Evolutionary conservation across 2,329 filamentous ascomycete species (phyloP).

Genomic region (Fusarium sp.): DNA sequence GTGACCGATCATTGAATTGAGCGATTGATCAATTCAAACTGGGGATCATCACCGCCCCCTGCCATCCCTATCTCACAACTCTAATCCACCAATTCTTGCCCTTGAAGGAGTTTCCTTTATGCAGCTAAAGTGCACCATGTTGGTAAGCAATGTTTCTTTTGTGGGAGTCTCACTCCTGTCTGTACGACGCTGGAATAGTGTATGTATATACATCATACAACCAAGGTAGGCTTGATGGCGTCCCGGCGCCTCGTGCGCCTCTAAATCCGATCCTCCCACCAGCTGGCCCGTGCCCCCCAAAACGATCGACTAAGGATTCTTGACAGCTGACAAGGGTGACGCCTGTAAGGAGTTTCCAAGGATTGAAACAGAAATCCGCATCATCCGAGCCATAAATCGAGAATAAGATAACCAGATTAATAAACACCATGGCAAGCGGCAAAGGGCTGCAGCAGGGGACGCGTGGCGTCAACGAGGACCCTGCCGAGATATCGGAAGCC

Average conservation of each 20-base stretch:
- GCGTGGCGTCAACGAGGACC: constrained; percentile 24
- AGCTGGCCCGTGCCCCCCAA: not conserved
- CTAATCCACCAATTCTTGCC: not conserved
- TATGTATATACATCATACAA: not conserved
- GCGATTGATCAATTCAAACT: constrained; percentile 11
- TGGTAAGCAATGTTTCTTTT: not conserved
- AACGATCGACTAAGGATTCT: not conserved
- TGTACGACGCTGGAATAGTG: constrained; percentile 8
- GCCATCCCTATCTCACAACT: constrained; percentile 4
- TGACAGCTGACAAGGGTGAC: not conserved
- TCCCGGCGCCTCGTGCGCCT: not conserved
- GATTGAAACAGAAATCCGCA: not conserved
- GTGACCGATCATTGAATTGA: constrained; percentile 1
- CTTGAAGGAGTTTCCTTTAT: not conserved
- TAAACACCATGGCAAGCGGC: not conserved
- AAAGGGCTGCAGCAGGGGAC: constrained; percentile 4
- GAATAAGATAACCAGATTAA: not conserved
- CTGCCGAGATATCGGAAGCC: constrained; percentile 18
- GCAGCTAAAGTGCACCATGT: not conserved
- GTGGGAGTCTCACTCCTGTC: not conserved
- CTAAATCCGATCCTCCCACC: not conserved
- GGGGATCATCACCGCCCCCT: constrained; percentile 9
- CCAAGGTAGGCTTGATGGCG: not conserved
- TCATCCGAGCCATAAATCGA: not conserved
- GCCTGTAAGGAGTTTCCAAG: not conserved